These are phyloP conservation scores for Rutstroemia sp. DNA, from an alignment of 2,329 filamentous ascomycete genomes.

Conservation along the genomic window DNA sequence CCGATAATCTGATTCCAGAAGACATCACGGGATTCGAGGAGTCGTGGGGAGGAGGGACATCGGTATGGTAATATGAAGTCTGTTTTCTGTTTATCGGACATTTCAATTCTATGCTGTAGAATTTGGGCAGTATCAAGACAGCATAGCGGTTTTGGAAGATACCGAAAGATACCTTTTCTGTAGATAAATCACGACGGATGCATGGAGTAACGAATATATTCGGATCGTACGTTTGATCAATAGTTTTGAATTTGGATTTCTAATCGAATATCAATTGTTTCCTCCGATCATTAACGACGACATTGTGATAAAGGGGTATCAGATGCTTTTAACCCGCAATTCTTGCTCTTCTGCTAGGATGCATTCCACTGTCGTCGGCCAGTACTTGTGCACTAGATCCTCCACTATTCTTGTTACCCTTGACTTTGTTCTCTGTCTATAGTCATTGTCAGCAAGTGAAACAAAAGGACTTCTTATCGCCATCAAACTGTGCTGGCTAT, in stretches of 20 bases:
- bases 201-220: conserved; percentile 13
- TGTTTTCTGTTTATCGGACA: conserved; percentile 3
- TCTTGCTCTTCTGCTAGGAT: conserved; percentile 24
- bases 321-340: conserved; percentile 13
- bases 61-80: conserved; percentile 2
- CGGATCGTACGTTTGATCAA: conserved; percentile 1
- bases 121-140: conserved; percentile 7
- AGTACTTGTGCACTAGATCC: conserved; percentile 20
- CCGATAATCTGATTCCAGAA: not conserved
- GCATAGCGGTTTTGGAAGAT: conserved; percentile 2
- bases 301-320: not conserved
- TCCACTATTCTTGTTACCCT: conserved; percentile 12
- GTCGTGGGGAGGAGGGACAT: not conserved
- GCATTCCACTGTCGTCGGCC: conserved; percentile 24
- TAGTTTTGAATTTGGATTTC: not conserved
- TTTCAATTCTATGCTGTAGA: conserved; percentile 7
- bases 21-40: not conserved
- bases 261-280: not conserved
- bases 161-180: conserved; percentile 19
- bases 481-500: no score
- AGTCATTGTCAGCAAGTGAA: not conserved
- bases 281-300: not conserved
- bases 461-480: no score
- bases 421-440: not conserved
- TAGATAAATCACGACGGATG: conserved; percentile 19